Evolutionary conservation across 441 rosid species (phyloP), one percentile per base, ranked within the genome.

Genomic region (Populus trichocarpa): DNA sequence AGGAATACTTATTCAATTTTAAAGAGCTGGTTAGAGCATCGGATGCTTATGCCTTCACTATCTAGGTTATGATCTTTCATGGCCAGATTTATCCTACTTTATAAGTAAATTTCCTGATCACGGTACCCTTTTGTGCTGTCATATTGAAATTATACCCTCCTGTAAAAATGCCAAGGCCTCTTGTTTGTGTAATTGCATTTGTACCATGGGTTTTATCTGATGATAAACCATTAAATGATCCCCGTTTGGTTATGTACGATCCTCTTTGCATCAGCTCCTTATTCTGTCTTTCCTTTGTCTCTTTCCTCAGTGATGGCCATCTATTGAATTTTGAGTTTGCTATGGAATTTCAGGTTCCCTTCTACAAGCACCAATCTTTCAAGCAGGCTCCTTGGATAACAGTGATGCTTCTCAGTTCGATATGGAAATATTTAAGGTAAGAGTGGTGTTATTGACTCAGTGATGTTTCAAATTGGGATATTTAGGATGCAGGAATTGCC

Each of bases 21-120:
- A 85, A 87, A 86, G 88, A 82, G 89, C 88, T 85, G 89, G 83
- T 87, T 86, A 87, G 88, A 86, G 86, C 86, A 76, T 78, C 81
- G 75, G 86, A 81, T 86, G 78, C 72, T 82, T 80, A 83, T 86
- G 83, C 84, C 88, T 84, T 80, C 90, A 84, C 72, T 81, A 67
- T 86, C 81, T 90, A 87, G 88, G 90, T 90, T 77, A 88, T 81
- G 76, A 85, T 86, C 88, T 85, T 85, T 87, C 83, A 75, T 81
- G 85, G 81, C 80, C 82, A 63, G 68, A 72, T 79, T 69, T 83
- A 57, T 81, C 32, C 28, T 42, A 30, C 77, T 83, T 75, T 75
- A 67, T 25, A 50, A 72, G 20, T 50, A 80, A 57, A 18, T 69
- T 40, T 78, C 20, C 36, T 33, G 59, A 40, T 13, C 72, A 40